Evolutionary conservation across 2,329 filamentous ascomycete genomes (phyloP).

Genomic region (Penicillium brasilianum): DNA sequence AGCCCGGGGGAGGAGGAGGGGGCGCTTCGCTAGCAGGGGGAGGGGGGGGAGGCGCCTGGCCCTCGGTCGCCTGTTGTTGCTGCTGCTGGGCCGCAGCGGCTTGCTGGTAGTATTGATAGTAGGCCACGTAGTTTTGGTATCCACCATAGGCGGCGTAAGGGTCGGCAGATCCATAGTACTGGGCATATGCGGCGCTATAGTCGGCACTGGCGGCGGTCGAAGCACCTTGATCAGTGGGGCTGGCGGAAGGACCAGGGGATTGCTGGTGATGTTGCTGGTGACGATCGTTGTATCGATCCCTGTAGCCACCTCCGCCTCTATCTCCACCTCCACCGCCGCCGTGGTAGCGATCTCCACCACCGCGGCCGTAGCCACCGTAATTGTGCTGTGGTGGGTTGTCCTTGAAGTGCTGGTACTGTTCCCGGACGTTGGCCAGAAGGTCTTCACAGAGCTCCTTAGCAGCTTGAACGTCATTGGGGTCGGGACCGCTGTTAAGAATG

Average conservation of each 20-base stretch:
- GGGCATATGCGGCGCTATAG: conserved; percentile 78
- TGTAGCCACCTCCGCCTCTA: conserved; percentile 43
- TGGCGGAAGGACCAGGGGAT: conserved; percentile 52
- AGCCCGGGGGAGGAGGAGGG: conserved; percentile 66
- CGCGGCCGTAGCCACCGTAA: conserved; percentile 59
- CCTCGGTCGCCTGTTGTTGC: conserved; percentile 48
- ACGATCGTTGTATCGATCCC: conserved; percentile 41
- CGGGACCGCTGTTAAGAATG: conserved; percentile 70
- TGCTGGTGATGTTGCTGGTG: conserved; percentile 45
- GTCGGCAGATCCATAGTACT: conserved; percentile 78
- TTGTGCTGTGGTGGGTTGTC: conserved; percentile 71
- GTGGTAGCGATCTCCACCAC: conserved; percentile 39
- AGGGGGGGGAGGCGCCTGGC: conserved; percentile 58
- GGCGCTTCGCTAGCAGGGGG: conserved; percentile 58
- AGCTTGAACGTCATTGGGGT: conserved; percentile 80
- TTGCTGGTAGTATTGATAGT: conserved; percentile 74
- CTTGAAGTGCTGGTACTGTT: conserved; percentile 92
- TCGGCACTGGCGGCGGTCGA: conserved; percentile 54
- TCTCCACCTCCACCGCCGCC: conserved; percentile 38
- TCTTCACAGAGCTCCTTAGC: conserved; percentile 90
- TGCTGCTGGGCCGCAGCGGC: conserved; percentile 57
- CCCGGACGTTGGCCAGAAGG: conserved; percentile 80
- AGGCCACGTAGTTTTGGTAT: conserved; percentile 71
- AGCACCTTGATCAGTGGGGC: conserved; percentile 50
- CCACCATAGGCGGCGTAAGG: conserved; percentile 92